Conservation (phyloP, 306 rosid genomes). For the Cucurbita moschata region DNA sequence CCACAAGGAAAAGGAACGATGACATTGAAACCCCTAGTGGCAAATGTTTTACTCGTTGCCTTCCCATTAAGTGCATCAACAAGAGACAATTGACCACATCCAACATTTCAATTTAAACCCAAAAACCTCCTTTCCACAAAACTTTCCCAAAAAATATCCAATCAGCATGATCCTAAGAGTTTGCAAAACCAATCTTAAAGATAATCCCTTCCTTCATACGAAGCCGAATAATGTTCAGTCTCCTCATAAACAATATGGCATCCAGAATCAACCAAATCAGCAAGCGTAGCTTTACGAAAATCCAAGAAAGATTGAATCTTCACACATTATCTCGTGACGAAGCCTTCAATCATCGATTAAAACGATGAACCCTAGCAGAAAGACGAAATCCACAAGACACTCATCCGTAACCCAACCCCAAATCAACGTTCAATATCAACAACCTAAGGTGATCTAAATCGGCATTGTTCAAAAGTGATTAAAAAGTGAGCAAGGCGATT, state of each 20-base stretch:
- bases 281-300: not conserved
- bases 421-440: not conserved
- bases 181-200: not conserved
- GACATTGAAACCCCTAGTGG: not conserved
- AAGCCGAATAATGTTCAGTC: not conserved
- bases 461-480: not conserved
- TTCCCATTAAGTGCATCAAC: too few species aligned
- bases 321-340: not conserved
- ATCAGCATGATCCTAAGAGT: not conserved
- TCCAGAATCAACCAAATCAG: not conserved
- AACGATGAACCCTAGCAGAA: not conserved
- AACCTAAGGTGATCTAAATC: not conserved
- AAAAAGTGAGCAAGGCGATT: not conserved
- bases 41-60: not conserved
- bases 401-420: not conserved
- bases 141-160: not conserved
- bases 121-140: not conserved
- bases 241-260: not conserved
- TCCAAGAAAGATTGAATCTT: not conserved
- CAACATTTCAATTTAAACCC: not conserved
- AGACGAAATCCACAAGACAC: not conserved
- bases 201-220: not conserved
- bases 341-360: not conserved
- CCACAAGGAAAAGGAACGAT: not conserved
- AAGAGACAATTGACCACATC: not conserved